Evolutionary conservation across 1,284 basidiomycete genomes (phyloP).

Genomic region (Trametes sp.): DNA sequence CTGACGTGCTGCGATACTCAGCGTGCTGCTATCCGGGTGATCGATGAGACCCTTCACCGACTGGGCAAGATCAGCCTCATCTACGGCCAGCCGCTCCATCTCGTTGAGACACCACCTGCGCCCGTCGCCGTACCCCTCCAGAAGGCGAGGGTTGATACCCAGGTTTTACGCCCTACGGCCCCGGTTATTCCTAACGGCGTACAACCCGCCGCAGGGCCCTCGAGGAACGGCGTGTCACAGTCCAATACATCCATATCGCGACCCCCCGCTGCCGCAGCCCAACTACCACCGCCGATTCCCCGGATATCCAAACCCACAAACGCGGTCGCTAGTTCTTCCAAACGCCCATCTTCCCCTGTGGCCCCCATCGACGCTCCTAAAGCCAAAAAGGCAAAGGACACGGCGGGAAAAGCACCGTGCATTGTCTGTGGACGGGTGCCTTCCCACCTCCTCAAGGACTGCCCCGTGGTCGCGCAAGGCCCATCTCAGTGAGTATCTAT

Average conservation of each 20-base stretch:
- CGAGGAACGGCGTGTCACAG: slow-evolving; percentile 8
- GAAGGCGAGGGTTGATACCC: slow-evolving; percentile 22
- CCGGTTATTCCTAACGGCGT: background rate
- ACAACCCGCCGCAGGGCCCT: slow-evolving; percentile 21
- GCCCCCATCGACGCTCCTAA: slow-evolving; percentile 32
- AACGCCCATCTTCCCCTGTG: slow-evolving; percentile 47
- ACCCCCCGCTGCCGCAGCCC: slow-evolving; percentile 16
- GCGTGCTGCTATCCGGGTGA: slow-evolving; percentile 68
- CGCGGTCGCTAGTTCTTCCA: slow-evolving; percentile 39
- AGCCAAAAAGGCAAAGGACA: slow-evolving; percentile 52
- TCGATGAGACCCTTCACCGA: slow-evolving; percentile 64
- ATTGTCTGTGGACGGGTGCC: slow-evolving; percentile 53
- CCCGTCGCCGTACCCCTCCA: slow-evolving; percentile 7
- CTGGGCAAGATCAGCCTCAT: slow-evolving; percentile 64
- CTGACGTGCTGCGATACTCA: slow-evolving; percentile 39
- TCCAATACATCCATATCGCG: background rate
- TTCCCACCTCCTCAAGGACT: slow-evolving; percentile 57
- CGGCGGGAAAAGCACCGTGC: slow-evolving; percentile 42
- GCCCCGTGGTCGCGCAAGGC: slow-evolving; percentile 58
- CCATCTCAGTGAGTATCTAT: slow-evolving; percentile 52
- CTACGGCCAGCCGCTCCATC: slow-evolving; percentile 65
- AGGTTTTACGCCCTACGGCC: background rate
- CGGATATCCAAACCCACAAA: slow-evolving; percentile 15
- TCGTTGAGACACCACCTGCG: slow-evolving; percentile 47
- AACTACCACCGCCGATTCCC: slow-evolving; percentile 8